Base-by-base conservation (phyloP, 129 eudicot species). In the Ambrosia trifida region DNA sequence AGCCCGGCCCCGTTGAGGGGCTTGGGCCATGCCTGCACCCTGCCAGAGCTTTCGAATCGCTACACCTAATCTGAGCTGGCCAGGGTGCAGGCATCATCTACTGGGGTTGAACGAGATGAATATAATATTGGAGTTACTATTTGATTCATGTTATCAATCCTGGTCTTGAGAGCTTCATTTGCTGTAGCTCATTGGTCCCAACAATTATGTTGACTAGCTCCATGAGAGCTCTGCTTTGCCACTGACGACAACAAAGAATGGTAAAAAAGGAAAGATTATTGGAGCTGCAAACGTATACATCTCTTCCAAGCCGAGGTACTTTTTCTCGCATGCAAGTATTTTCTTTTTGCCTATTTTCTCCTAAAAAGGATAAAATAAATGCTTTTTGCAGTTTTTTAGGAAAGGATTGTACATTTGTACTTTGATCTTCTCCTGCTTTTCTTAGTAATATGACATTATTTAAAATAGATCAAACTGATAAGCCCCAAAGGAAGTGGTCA, bases 1-100 rank as follows among this genome's bases (percentile, higher is more conserved):
- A 85, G 97, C 96, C 92, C 97, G 97, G 97, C 99, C 97, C 99
- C 96, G 96, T 20, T 91, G 73, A 91, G 97, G 97, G 97, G 97
- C 89, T 11, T 79, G 97, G 97, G 95, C 89, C 66, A 76, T 82
- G 96, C 97, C 96, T 91, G 93, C 92, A 87, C 81, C 91, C 86
- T 77, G 91, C 76, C 80, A 68, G 75, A 76, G 69, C 58, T 76
- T 49, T 68, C 32, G 24, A 64, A 30, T 0, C 19, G 79, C 83
- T 56, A 64, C 70, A 28, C 20, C 17, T 24, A 46, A 53, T 68
- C 74, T 67, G 66, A 81, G 64, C 74, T 81, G 86, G 79, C 82
- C 70, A 74, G 86, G 91, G 87, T 90, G 95, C 86, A 90, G 97
- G 97, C 97, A 85, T 79, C 72, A 71, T 50, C 47, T 64, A 63